phyloP scores from a whole-genome alignment of 75 land plant genomes.

The Azolla pinnata region DNA sequence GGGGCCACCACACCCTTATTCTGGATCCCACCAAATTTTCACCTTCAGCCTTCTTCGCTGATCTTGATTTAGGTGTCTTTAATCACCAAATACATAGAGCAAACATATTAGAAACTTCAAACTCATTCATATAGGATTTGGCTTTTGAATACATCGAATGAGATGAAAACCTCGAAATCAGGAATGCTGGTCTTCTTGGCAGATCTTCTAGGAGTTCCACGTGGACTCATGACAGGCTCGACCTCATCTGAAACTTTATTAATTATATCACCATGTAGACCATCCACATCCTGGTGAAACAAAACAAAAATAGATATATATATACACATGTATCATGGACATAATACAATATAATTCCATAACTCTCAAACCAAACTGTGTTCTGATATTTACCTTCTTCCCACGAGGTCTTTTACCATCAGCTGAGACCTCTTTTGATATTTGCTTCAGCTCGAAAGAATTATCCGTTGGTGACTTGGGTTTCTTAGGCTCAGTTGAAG shows the following conservation, averaged over 20 bases:
- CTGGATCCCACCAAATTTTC: constrained; percentile 1
- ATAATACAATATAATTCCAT: background rate
- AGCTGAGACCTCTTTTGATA: no score
- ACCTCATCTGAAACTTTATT: background rate
- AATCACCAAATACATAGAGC: no score
- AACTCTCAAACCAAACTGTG: no score
- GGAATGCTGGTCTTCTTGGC: background rate
- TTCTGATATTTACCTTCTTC: no score
- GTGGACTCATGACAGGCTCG: background rate
- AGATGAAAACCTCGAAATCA: background rate
- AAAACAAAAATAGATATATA: background rate
- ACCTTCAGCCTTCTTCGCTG: background rate
- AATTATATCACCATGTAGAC: background rate
- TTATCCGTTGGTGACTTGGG: no score
- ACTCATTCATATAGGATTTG: background rate
- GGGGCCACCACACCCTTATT: constrained; percentile 4
- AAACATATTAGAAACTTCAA: no score
- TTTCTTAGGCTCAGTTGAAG: no score
- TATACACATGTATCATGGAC: background rate
- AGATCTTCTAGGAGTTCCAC: constrained; percentile 2
- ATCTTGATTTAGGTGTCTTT: background rate
- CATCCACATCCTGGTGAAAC: background rate
- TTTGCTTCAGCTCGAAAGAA: no score
- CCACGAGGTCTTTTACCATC: background rate
- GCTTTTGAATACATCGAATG: background rate